Evolutionary conservation across 2,329 filamentous ascomycete genomes (phyloP), one percentile per base, ranked within the genome.

Genomic region (Aquanectria penicillioides): DNA sequence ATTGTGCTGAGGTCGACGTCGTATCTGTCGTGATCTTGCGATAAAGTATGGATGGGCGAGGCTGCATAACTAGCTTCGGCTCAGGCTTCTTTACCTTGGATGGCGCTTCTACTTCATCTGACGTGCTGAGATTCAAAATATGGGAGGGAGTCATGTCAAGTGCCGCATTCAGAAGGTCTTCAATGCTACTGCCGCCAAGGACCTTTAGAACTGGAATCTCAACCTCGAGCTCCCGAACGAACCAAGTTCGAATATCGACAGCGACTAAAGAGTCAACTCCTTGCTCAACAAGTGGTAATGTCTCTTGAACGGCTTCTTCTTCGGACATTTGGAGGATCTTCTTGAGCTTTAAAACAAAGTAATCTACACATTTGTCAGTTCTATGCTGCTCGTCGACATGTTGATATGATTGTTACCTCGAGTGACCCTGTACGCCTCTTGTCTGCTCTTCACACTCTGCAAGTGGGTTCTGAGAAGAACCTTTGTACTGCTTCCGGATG

Each of bases 181-280:
- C 15, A 12, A 56, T 37, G 2, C 36, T 37, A 11, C 18, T 53
- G 15, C 61, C 56, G 0, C 69, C 65, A 0, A 73, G 36, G 7
- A 74, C 62, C 55, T 80, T 80, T 3, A 84, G 69, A 2, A 83
- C 75, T 0, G 80, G 78, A 1, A 84, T 73, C 40, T 84, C 77
- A 0, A 78, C 67, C 0, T 77, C 59, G 0, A 83, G 40, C 31
- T 78, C 71, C 50, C 81, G 80, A n/a, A 77, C 33, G 57, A 84
- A 80, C 82, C 82, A 86, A 3, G 77, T 69, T 1, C 81, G 77
- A 3, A 79, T 76, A 72, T 71, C 70, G 3, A 71, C 62, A 8
- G 69, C 71, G 2, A 71, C 62, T 4, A 74, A 62, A 18, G 69
- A 69, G 56, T 73, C 69, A 31, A 71, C 59, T 31, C 72, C 72